Evolutionary conservation across 768 basidiomycete species (phyloP).

Genomic region (Suillus plorans): DNA sequence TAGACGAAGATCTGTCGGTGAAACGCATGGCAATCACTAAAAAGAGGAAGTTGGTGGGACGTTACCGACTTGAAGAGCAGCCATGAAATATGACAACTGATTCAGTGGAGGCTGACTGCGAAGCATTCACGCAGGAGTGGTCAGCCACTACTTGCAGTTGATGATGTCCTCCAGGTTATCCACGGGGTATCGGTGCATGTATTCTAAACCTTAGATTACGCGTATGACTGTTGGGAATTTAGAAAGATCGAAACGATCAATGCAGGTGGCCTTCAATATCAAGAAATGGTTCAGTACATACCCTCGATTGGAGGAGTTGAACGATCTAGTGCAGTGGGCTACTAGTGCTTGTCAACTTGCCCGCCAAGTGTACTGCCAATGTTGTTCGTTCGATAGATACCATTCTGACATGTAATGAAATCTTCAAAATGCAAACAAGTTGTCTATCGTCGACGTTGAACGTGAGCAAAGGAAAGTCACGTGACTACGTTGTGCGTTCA

Average conservation of each 20-base stretch:
- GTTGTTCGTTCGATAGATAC: background rate
- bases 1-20: background rate
- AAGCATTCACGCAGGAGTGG: background rate
- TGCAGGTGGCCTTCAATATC: background rate
- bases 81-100: background rate
- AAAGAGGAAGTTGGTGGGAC: background rate
- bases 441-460: no score
- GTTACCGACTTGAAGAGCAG: background rate
- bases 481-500: background rate
- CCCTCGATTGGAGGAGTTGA: background rate
- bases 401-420: background rate
- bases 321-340: background rate
- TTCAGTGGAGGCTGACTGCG: background rate
- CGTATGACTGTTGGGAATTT: background rate
- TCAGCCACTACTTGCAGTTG: background rate
- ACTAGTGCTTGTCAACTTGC: background rate
- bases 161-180: background rate
- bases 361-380: background rate
- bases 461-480: background rate
- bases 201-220: background rate
- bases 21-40: background rate
- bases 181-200: background rate
- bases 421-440: no score
- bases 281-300: background rate
- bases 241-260: background rate